Evolutionary conservation across 306 rosid species (phyloP), one percentile per base, ranked within the genome.

Genomic region (Carpinus fangiana): DNA sequence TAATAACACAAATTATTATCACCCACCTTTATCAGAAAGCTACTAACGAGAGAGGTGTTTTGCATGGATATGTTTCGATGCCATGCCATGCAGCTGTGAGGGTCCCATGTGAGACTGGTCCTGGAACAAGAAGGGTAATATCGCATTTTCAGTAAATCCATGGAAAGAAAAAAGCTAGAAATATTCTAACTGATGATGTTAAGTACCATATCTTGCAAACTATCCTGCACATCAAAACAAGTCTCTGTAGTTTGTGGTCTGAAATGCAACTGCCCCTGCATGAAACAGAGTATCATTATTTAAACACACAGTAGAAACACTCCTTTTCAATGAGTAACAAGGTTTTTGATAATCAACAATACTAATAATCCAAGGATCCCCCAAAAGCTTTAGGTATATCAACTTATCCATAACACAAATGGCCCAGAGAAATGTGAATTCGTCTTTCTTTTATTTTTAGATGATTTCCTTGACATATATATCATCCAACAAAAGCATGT

Each of bases 181-280:
- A 55, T 12, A 55, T 14, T 57, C 54, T 8, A 12, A 54, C 73
- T 36, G 11, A 45, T 26, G 34, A 75, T 50, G 69, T 67, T 47
- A 41, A 52, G 16, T 81, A 83, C 88, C 87, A 75, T 23, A 73
- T 84, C 82, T 34, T 48, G 86, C 73, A 74, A 74, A 53, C 83
- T 70, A 72, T 78, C 79, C 60, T 80, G 85, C 73, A 74, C 31
- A 74, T 77, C 71, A 7, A 83, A 81, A 85, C 79, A 64, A 61
- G 59, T 59, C 0, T 78, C 70, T 69, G 73, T 52, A 6, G 78
- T 23, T 57, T 81, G 84, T 28, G 84, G 76, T 61, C 88, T 84
- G 77, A 86, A 78, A 67, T 86, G 84, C 78, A 84, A 72, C 66
- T 76, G 87, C 56, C 83, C 80, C 91, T 84, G 81, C 70, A 82